phyloP scores from a whole-genome alignment of 2,329 filamentous ascomycete genomes.

The Fusarium newnesense region DNA sequence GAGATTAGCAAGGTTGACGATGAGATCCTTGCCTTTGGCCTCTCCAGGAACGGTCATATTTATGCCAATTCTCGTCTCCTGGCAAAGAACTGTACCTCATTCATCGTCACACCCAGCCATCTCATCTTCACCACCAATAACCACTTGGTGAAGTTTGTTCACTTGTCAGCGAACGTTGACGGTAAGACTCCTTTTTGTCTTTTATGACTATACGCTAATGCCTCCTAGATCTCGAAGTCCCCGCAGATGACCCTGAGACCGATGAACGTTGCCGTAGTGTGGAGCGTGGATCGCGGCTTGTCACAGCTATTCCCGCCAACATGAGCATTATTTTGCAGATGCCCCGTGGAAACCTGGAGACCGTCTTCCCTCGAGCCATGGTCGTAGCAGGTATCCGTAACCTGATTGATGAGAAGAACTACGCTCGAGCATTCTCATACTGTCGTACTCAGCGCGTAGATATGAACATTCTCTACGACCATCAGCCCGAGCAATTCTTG shows the following conservation, averaged over 20 bases:
- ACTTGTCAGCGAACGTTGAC: constrained; percentile 71
- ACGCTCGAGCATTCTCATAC: constrained; percentile 83
- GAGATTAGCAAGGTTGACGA: constrained; percentile 58
- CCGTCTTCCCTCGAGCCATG: constrained; percentile 91
- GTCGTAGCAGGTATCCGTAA: constrained; percentile 89
- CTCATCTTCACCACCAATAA: constrained; percentile 92
- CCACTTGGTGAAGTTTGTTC: constrained; percentile 93
- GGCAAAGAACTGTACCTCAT: constrained; percentile 91
- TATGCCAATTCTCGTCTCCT: constrained; percentile 80
- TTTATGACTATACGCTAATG: constrained; percentile 31
- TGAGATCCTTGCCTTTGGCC: constrained; percentile 63
- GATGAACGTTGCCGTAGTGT: constrained; percentile 94
- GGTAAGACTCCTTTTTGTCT: constrained; percentile 57
- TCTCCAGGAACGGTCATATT: constrained; percentile 80
- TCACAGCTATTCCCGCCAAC: constrained; percentile 88
- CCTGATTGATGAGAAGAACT: constrained; percentile 83
- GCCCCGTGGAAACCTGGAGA: constrained; percentile 95
- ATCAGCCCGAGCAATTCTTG: constrained; percentile 88
- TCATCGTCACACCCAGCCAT: constrained; percentile 82
- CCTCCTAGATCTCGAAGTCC: constrained; percentile 78
- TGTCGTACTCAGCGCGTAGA: constrained; percentile 95
- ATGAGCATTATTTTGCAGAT: constrained; percentile 92
- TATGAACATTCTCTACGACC: constrained; percentile 97
- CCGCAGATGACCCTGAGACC: constrained; percentile 86
- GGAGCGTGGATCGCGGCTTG: constrained; percentile 86